These are phyloP conservation scores for Apostasia shenzhenica DNA, from an alignment of 106 monocot genomes.

Conservation along the genomic window DNA sequence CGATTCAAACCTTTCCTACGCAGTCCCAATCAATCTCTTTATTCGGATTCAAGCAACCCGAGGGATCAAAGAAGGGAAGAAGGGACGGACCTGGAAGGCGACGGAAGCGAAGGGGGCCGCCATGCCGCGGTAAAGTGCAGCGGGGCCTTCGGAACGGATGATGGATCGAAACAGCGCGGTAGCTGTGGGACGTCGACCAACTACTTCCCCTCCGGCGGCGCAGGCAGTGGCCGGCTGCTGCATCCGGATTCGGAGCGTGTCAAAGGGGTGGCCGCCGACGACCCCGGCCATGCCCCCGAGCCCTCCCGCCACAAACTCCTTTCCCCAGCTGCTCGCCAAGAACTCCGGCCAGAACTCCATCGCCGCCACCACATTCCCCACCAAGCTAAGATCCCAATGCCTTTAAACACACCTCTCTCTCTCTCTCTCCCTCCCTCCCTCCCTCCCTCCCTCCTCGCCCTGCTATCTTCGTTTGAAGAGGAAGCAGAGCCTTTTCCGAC, in stretches of 20 bases:
- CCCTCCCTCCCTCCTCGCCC: background rate
- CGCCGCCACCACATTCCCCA: constrained; percentile 24
- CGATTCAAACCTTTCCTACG: background rate
- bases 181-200: constrained; percentile 25
- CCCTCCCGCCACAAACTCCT: constrained; percentile 88
- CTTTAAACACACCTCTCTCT: background rate
- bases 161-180: constrained; percentile 50
- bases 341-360: constrained; percentile 99
- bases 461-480: background rate
- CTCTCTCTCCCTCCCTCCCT: background rate
- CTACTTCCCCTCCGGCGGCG: background rate
- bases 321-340: constrained; percentile 85
- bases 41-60: background rate
- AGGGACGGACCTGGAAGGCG: constrained; percentile 57
- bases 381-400: background rate
- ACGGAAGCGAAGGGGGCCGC: constrained; percentile 79
- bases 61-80: no score
- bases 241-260: constrained; percentile 74
- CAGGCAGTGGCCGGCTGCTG: constrained; percentile 48
- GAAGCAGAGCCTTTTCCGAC: background rate
- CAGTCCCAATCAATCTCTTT: background rate
- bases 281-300: constrained; percentile 94
- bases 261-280: constrained; percentile 75
- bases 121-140: constrained; percentile 90
- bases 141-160: constrained; percentile 62